Base-by-base conservation (phyloP, 441 rosid species). In the Corymbia calophylla region DNA sequence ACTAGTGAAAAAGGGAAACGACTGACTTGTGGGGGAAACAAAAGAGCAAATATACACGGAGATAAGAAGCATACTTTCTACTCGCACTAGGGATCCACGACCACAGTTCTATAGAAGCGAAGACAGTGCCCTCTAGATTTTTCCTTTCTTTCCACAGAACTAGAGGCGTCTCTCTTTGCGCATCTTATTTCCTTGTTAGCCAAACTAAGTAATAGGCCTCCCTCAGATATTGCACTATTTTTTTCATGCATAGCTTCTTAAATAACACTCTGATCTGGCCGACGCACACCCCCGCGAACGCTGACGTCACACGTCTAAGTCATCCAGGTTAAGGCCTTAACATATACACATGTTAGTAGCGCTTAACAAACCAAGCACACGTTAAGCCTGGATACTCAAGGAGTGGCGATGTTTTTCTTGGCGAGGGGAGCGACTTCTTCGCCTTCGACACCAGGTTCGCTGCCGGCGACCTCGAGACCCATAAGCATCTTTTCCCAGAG, bases 381-480 rank as follows among this genome's bases (percentile, higher is more conserved):
- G 15, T 7, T 23, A 11, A 25, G 13, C 84, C 51, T 4, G 35
- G 29, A 12, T 81, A 88, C 88, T 96, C 93, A 96, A 5, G 99
- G 97, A 53, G 97, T 96, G 44, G 99, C 97, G 56, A 96, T 93
- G 48, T 97, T 96, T 88, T 95, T 98, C 93, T 92, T 94, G 35
- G 98, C 96, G 32, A 94, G 95, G 87, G 97, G 97, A 90, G 95
- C 95, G 51, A 95, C 92, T 91, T 95, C 97, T 21, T 94, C 95
- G 55, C 95, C 96, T 62, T 95, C 95, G 16, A 82, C 66, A 21
- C 97, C 97, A 0, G 91, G 88, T 88, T 95, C 95, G 53, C 95
- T 90, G 47, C 95, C 96, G 0, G 89, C 93, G 32, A 92, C 97
- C 54, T 91, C 94, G 31, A 97, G 93, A 88, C 95, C 91, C 90